Evolutionary conservation across 2,329 filamentous ascomycete species (phyloP).

Genomic region (Aspergillus novofumigatus): DNA sequence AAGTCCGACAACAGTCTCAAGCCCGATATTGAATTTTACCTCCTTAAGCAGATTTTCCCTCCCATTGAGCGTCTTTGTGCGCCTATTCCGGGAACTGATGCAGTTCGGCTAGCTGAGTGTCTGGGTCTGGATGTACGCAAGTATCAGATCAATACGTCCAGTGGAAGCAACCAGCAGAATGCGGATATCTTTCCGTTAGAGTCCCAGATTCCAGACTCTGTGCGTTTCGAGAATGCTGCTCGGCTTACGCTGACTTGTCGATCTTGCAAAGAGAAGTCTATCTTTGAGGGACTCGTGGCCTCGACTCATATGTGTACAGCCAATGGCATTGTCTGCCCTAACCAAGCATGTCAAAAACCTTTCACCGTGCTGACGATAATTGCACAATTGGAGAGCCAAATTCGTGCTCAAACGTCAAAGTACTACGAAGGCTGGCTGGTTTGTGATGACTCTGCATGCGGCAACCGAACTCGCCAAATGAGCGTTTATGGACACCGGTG

Average conservation of each 20-base stretch:
- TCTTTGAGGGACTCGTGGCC: constrained; percentile 70
- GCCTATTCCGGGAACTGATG: constrained; percentile 89
- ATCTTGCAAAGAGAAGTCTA: constrained; percentile 65
- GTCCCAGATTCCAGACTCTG: constrained; percentile 85
- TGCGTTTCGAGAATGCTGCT: constrained; percentile 79
- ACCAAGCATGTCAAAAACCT: constrained; percentile 56
- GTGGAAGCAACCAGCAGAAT: constrained; percentile 49
- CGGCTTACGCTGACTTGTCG: constrained; percentile 77
- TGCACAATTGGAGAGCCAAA: constrained; percentile 80
- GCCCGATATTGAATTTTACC: constrained; percentile 95
- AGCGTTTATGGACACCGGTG: constrained; percentile 89
- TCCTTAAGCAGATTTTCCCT: constrained; percentile 96
- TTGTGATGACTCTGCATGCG: constrained; percentile 85
- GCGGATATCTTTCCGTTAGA: constrained; percentile 85
- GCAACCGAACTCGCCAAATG: constrained; percentile 83
- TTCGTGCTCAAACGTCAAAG: constrained; percentile 69
- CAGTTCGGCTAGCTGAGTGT: constrained; percentile 84
- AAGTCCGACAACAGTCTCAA: constrained; percentile 71
- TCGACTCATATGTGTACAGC: constrained; percentile 62
- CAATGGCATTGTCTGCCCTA: constrained; percentile 69
- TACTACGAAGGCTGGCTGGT: constrained; percentile 94
- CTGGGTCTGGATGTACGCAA: constrained; percentile 86
- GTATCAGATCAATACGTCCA: constrained; percentile 67
- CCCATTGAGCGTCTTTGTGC: constrained; percentile 96
- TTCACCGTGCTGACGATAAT: constrained; percentile 71